Evolutionary conservation across 257 asterid genomes (phyloP).

Genomic region (Fraxinus quadrangulata): DNA sequence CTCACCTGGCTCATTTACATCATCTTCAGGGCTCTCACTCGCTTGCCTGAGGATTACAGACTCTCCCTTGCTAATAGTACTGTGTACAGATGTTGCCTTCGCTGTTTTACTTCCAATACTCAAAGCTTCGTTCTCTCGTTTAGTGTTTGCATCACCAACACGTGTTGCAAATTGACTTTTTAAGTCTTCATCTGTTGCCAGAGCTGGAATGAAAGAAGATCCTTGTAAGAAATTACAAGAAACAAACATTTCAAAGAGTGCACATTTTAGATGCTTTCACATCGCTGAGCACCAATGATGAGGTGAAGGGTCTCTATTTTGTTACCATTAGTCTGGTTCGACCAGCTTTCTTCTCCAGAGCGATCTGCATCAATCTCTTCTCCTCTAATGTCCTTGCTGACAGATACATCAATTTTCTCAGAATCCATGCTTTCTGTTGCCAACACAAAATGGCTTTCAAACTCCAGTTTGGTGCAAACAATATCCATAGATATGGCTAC

Average conservation of each 20-base stretch:
- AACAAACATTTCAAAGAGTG: not conserved
- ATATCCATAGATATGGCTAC: constrained; percentile 22
- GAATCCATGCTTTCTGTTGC: not conserved
- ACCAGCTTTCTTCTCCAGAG: not conserved
- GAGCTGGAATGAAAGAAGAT: constrained; percentile 7
- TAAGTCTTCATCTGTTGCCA: constrained; percentile 14
- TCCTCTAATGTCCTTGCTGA: not conserved
- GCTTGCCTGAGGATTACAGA: not conserved
- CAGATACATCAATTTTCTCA: not conserved
- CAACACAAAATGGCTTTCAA: constrained; percentile 5
- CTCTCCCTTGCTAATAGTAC: not conserved
- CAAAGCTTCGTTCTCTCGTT: constrained; percentile 17
- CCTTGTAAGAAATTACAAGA: constrained; percentile 15
- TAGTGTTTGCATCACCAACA: constrained; percentile 20
- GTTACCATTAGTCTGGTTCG: not conserved
- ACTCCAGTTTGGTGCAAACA: constrained; percentile 23
- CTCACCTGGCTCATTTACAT: not conserved
- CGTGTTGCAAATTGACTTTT: constrained; percentile 18
- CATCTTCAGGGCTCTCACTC: not conserved
- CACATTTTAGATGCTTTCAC: not conserved
- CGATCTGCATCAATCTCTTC: not conserved
- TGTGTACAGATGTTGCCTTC: not conserved
- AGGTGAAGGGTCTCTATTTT: not conserved
- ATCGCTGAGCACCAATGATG: not conserved
- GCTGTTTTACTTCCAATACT: not conserved